phyloP scores from a whole-genome alignment of 805 yeast genomes.

The Kodamaea laetipori region DNA sequence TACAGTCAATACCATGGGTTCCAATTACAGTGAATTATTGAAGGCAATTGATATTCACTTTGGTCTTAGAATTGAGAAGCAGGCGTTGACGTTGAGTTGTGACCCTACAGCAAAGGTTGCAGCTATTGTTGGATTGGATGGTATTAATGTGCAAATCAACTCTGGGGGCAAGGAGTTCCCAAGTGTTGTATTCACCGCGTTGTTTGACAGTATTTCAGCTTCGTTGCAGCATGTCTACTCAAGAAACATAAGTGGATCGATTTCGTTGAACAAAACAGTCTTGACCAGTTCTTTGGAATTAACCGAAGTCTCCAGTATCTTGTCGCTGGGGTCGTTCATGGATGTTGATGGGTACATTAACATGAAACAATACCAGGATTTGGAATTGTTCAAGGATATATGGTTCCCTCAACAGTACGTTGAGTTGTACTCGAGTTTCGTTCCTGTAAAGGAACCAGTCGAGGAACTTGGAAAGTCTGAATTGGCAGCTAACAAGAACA shows the following conservation, averaged over 20 bases:
- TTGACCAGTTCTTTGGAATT: slow-evolving; percentile 51
- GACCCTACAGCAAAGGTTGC: slow-evolving; percentile 93
- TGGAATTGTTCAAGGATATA: slow-evolving; percentile 77
- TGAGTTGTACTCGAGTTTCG: slow-evolving; percentile 13
- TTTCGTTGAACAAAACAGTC: slow-evolving; percentile 48
- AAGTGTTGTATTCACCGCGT: slow-evolving; percentile 44
- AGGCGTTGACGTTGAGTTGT: slow-evolving; percentile 78
- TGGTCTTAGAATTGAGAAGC: slow-evolving; percentile 68
- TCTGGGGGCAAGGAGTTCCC: slow-evolving; percentile 46
- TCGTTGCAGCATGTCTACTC: slow-evolving; percentile 90
- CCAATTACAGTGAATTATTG: slow-evolving; percentile 40
- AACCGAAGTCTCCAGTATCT: slow-evolving; percentile 41
- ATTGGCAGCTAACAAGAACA: slow-evolving; percentile 34
- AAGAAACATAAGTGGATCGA: slow-evolving; percentile 80
- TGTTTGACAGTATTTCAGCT: slow-evolving; percentile 59
- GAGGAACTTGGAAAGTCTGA: slow-evolving; percentile 11
- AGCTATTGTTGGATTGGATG: slow-evolving; percentile 74
- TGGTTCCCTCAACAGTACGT: slow-evolving; percentile 58
- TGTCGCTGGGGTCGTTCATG: slow-evolving; percentile 53
- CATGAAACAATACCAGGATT: slow-evolving; percentile 83
- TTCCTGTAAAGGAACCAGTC: neutral
- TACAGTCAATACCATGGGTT: slow-evolving; percentile 1
- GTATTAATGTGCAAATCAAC: slow-evolving; percentile 60
- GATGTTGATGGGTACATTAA: slow-evolving; percentile 66
- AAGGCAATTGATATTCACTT: slow-evolving; percentile 61